A percentile compares a stretch with the other conserved stretches of the same genome.
Conservation (phyloP, 208 protist genomes). For the Crithidia acanthocephali region DNA sequence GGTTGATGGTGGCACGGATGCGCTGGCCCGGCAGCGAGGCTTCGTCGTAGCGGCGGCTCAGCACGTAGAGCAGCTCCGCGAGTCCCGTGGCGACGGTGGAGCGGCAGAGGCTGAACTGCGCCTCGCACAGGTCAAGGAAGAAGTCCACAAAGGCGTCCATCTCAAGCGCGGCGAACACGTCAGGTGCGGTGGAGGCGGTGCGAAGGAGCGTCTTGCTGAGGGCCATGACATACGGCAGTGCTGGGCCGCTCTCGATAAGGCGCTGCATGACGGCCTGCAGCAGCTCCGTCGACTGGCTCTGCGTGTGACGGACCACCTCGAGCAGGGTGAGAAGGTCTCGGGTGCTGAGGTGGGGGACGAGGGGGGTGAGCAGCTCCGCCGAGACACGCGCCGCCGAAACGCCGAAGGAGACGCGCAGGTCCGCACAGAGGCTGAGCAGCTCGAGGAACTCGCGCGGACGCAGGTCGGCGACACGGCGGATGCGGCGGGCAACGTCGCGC, state of each 20-base stretch:
- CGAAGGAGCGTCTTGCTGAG: constrained; percentile 51
- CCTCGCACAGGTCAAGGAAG: constrained; percentile 50
- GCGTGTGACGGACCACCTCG: constrained; percentile 46
- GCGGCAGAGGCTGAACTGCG: constrained; percentile 39
- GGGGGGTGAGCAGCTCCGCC: constrained; percentile 57
- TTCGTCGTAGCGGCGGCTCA: constrained; percentile 50
- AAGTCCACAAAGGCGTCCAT: constrained; percentile 44
- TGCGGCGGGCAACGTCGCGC: constrained; percentile 26
- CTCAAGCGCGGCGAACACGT: constrained; percentile 38
- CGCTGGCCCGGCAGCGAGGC: constrained; percentile 38
- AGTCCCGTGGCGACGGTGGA: constrained; percentile 40
- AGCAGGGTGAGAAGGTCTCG: constrained; percentile 48
- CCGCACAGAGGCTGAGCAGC: constrained; percentile 63
- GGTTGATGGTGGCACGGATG: constrained; percentile 43
- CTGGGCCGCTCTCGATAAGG: constrained; percentile 38
- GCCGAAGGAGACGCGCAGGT: constrained; percentile 61
- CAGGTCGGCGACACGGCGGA: constrained; percentile 48
- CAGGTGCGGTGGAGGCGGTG: constrained; percentile 41
- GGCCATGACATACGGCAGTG: constrained; percentile 39
- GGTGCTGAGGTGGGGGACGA: constrained; percentile 49
- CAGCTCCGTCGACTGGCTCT: constrained; percentile 49
- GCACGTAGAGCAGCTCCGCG: constrained; percentile 58
- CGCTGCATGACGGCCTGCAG: constrained; percentile 38
- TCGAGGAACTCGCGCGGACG: constrained; percentile 49
- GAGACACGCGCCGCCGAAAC: constrained; percentile 43